phyloP scores from a whole-genome alignment of 2,329 filamentous ascomycete genomes.

The Xylariaceae sp. region DNA sequence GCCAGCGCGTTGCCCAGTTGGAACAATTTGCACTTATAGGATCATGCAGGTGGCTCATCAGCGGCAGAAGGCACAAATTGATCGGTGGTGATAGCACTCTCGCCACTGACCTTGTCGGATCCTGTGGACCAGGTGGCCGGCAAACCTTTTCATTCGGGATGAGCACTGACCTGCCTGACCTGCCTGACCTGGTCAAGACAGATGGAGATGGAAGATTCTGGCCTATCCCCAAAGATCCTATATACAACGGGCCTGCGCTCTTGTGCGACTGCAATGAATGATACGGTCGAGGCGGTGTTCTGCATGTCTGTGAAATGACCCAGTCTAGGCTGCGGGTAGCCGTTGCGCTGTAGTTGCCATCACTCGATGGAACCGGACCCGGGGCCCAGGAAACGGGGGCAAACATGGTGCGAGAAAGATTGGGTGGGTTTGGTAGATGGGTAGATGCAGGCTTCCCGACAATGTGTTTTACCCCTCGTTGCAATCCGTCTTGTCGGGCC shows the following conservation, averaged over 20 bases:
- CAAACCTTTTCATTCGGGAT: not conserved
- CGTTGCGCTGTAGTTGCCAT: too few relatives aligned
- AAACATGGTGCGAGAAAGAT: not conserved
- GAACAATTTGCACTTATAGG: not conserved
- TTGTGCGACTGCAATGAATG: too few relatives aligned
- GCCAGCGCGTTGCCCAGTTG: constrained; percentile 3
- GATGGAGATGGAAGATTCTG: not conserved
- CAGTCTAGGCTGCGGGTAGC: too few relatives aligned
- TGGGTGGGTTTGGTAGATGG: not conserved
- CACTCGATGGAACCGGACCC: constrained; percentile 4
- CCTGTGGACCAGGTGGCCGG: not conserved
- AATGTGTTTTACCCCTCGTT: constrained; percentile 6
- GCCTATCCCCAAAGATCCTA: too few relatives aligned
- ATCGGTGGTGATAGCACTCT: too few relatives aligned
- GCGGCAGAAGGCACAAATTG: too few relatives aligned
- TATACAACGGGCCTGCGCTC: too few relatives aligned
- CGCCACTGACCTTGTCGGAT: too few relatives aligned
- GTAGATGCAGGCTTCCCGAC: constrained; percentile 7
- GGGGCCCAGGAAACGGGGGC: constrained; percentile 1
- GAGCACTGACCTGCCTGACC: constrained; percentile 17
- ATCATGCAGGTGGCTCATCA: too few relatives aligned
- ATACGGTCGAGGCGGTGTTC: too few relatives aligned
- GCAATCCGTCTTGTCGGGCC: constrained; percentile 16
- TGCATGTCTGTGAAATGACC: too few relatives aligned
- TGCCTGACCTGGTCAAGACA: constrained; percentile 13